Conservation (phyloP, 2,329 filamentous ascomycete genomes). For the Juglanconis oblonga region DNA sequence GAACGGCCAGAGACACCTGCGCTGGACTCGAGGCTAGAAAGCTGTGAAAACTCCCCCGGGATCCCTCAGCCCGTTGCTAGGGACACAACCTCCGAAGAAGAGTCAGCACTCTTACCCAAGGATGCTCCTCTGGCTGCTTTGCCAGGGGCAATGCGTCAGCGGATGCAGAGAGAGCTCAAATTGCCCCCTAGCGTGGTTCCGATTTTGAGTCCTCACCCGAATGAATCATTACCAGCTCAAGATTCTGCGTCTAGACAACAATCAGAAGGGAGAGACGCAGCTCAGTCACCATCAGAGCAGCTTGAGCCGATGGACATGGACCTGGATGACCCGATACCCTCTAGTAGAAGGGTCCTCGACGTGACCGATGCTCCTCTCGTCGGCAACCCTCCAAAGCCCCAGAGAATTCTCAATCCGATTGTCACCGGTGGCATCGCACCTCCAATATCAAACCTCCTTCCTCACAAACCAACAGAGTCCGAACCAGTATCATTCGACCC, state of each 20-base stretch:
- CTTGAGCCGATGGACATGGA: not conserved
- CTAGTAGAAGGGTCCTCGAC: not conserved
- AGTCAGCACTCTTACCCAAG: not conserved
- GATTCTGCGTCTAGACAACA: not conserved
- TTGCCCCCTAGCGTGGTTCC: not conserved
- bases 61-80: not conserved
- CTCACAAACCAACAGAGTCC: not conserved
- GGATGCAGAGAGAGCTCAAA: not conserved
- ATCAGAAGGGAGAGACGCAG: not conserved
- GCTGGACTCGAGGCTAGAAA: not conserved
- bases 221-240: not conserved
- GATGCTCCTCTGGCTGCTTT: not conserved
- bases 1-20: not conserved
- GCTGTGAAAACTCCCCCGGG: not conserved
- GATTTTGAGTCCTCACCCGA: not conserved
- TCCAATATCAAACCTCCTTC: not conserved
- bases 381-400: not conserved
- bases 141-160: not conserved
- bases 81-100: not conserved
- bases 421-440: not conserved
- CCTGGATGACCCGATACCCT: not conserved
- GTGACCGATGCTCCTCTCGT: not conserved
- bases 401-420: not conserved
- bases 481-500: not conserved
- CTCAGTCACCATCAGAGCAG: not conserved